phyloP scores from a whole-genome alignment of 2,329 filamentous ascomycete genomes.

The Teratosphaeria destructans region DNA sequence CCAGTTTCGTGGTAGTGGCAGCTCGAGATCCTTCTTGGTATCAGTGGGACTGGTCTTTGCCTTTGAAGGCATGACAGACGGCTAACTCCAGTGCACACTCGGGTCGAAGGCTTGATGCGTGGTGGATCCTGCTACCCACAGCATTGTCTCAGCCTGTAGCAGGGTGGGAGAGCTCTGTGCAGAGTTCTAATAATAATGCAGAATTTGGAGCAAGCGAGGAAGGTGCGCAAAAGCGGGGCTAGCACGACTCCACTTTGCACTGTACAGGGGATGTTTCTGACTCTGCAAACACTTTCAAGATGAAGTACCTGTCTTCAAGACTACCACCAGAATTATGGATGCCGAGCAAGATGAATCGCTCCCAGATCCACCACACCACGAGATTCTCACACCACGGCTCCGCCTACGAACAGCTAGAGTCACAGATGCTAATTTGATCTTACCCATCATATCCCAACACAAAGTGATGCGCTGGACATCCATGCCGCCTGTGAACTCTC shows the following conservation, averaged over 20 bases:
- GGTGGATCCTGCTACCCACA: neutral
- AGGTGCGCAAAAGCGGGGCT: neutral
- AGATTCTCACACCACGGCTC: constrained; percentile 41
- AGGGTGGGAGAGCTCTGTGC: too few species aligned
- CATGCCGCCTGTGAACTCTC: constrained; percentile 2
- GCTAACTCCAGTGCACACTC: neutral
- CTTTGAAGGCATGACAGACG: neutral
- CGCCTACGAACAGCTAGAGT: constrained; percentile 42
- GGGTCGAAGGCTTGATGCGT: neutral
- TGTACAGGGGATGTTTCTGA: too few species aligned
- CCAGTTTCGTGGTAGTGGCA: constrained; percentile 19
- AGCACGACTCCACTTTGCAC: neutral
- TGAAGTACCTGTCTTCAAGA: too few species aligned
- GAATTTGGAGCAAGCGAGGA: neutral
- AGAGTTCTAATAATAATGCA: neutral
- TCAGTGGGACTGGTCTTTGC: neutral
- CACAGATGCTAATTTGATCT: constrained; percentile 42
- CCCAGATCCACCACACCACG: neutral
- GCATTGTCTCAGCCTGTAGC: neutral
- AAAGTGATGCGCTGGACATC: constrained; percentile 54
- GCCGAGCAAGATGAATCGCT: neutral
- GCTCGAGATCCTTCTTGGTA: neutral
- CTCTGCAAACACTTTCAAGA: too few species aligned
- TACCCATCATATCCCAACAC: constrained; percentile 45
- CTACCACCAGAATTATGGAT: too few species aligned